These are phyloP conservation scores for Eucommia ulmoides DNA, from an alignment of 257 asterid genomes.

Conservation along the genomic window DNA sequence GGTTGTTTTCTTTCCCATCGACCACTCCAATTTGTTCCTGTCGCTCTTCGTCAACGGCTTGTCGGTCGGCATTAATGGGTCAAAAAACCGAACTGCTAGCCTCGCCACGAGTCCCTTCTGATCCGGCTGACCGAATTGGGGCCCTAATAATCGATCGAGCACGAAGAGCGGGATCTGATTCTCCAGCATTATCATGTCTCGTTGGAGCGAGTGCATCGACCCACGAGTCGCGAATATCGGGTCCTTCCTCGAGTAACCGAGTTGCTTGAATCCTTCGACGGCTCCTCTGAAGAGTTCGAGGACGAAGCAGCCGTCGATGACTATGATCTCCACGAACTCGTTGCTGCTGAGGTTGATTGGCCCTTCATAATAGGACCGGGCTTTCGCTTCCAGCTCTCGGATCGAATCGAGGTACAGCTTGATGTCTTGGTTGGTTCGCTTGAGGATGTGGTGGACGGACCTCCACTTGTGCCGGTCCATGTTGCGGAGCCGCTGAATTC, in stretches of 20 bases:
- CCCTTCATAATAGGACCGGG: not conserved
- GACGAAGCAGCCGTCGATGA: not conserved
- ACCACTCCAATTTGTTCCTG: slow-evolving; percentile 25
- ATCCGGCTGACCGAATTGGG: slow-evolving; percentile 37
- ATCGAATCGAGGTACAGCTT: not conserved
- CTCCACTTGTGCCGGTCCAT: slow-evolving; percentile 92
- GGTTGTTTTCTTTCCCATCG: slow-evolving; percentile 18
- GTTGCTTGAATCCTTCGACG: slow-evolving; percentile 41
- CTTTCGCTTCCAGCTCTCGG: not conserved
- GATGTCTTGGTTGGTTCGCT: slow-evolving; percentile 24
- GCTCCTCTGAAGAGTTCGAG: slow-evolving; percentile 38
- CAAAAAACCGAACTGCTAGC: slow-evolving; percentile 62
- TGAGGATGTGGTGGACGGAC: slow-evolving; percentile 45
- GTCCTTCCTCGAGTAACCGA: slow-evolving; percentile 69
- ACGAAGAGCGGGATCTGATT: slow-evolving; percentile 71
- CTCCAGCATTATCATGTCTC: slow-evolving; percentile 94
- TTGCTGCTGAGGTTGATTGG: not conserved
- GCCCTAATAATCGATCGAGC: slow-evolving; percentile 35
- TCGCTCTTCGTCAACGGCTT: slow-evolving; percentile 53
- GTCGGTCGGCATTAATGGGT: slow-evolving; percentile 73
- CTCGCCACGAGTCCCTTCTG: slow-evolving; percentile 42
- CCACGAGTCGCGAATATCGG: slow-evolving; percentile 72
- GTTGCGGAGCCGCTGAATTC: no score
- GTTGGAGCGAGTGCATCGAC: slow-evolving; percentile 67
- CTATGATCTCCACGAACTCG: not conserved